A percentile compares a stretch with the other conserved stretches of the same genome.
These are phyloP conservation scores for Silybum marianum DNA, from an alignment of 129 eudicot species.

Conservation along the genomic window DNA sequence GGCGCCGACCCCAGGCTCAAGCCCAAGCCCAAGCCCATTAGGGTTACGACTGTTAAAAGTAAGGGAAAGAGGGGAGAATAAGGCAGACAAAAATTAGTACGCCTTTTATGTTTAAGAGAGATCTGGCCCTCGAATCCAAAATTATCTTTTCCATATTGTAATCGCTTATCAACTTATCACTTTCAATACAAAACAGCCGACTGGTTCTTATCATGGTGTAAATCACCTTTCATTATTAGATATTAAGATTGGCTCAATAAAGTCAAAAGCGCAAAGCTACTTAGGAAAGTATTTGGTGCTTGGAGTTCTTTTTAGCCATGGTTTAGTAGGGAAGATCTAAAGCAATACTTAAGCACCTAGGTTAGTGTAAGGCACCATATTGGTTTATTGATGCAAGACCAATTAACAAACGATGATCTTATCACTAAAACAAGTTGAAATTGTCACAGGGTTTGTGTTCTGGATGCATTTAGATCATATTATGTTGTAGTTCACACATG, in stretches of 20 bases:
- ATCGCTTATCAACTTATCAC: too few species aligned
- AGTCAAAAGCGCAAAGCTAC: background rate
- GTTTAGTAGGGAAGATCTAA: background rate
- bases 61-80: too few species aligned
- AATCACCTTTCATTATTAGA: background rate
- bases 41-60: too few species aligned
- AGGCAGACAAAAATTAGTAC: too few species aligned
- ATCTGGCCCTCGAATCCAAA: too few species aligned
- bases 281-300: background rate
- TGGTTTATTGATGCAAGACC: constrained; percentile 12
- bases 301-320: background rate
- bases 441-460: constrained; percentile 1
- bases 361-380: constrained; percentile 8
- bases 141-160: too few species aligned
- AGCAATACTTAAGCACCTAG: constrained; percentile 9
- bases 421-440: background rate
- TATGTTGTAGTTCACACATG: background rate
- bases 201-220: too few species aligned
- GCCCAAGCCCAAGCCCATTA: too few species aligned
- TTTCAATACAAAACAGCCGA: too few species aligned
- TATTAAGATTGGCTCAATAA: background rate
- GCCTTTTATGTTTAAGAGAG: too few species aligned
- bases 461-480: constrained; percentile 2
- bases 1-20: too few species aligned
- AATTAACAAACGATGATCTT: constrained; percentile 5